Percentiles rank a stretch among this genome's conserved stretches.
Evolutionary conservation across 345 rosid species (phyloP).

Genomic region (Sapria himalayana): DNA sequence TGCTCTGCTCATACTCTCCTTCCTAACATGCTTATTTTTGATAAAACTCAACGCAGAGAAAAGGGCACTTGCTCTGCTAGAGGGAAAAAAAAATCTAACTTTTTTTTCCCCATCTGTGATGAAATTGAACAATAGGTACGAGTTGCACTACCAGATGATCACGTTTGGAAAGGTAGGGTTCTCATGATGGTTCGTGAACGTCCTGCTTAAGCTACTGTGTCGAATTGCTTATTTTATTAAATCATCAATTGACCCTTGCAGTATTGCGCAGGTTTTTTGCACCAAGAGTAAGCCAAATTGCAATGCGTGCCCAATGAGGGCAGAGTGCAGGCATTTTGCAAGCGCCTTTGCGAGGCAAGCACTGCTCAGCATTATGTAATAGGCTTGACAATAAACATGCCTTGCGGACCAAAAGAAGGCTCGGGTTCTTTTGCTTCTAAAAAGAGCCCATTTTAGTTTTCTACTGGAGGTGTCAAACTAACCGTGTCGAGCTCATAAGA

Average conservation of each 20-base stretch:
- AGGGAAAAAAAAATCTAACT: too few species aligned
- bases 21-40: background rate
- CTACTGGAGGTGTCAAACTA: too few species aligned
- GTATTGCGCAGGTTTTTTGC: slow-evolving; percentile 74
- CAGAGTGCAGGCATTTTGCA: slow-evolving; percentile 93
- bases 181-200: too few species aligned
- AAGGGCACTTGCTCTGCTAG: slow-evolving; percentile 1
- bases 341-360: slow-evolving; percentile 94
- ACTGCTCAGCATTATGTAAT: too few species aligned
- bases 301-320: slow-evolving; percentile 95
- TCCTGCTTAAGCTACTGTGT: background rate
- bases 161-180: slow-evolving; percentile 87
- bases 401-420: too few species aligned
- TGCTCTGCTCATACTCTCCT: background rate
- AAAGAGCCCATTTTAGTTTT: too few species aligned
- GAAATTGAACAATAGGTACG: slow-evolving; percentile 36
- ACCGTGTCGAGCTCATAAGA: too few species aligned
- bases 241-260: slow-evolving; percentile 4
- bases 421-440: too few species aligned
- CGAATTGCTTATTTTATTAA: background rate
- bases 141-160: slow-evolving; percentile 84
- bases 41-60: background rate
- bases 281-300: slow-evolving; percentile 85
- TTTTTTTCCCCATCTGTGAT: slow-evolving; percentile 10
- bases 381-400: too few species aligned